Percentiles rank a stretch among this genome's conserved stretches.
Conservation (phyloP, 2,329 filamentous ascomycete genomes). For the Fusarium oxysporum region DNA sequence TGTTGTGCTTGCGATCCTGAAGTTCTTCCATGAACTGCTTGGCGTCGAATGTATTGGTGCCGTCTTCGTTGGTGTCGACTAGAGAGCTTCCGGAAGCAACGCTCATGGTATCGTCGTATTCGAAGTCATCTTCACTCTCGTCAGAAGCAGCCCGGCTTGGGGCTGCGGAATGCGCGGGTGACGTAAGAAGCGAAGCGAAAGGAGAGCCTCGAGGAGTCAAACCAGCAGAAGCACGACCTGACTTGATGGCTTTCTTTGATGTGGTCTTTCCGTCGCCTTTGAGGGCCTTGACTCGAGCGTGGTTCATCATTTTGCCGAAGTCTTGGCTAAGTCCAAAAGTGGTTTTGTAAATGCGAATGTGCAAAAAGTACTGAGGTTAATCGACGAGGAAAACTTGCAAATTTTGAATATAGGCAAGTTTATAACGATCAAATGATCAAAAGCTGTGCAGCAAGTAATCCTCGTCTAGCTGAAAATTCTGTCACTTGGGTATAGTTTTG, state of each 20-base stretch:
- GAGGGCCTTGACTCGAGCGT: constrained; percentile 75
- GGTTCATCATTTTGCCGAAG: constrained; percentile 62
- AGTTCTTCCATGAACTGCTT: constrained; percentile 77
- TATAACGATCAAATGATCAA: constrained; percentile 16
- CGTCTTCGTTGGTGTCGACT: constrained; percentile 72
- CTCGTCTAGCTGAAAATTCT: constrained; percentile 30
- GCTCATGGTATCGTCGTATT: constrained; percentile 58
- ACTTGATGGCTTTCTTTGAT: constrained; percentile 73
- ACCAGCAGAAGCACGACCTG: constrained; percentile 67
- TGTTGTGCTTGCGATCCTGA: constrained; percentile 80
- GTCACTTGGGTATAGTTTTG: constrained; percentile 41
- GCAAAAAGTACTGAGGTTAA: background rate
- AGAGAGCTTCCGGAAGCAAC: constrained; percentile 56
- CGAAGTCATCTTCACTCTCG: constrained; percentile 65
- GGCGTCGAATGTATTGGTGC: constrained; percentile 70
- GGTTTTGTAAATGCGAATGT: background rate
- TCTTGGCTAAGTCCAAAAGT: background rate
- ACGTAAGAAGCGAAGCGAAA: constrained; percentile 66
- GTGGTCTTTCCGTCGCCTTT: constrained; percentile 77
- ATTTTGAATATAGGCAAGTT: constrained; percentile 12
- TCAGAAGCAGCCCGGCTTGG: constrained; percentile 73
- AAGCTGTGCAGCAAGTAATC: constrained; percentile 41
- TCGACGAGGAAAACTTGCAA: constrained; percentile 44
- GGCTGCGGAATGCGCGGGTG: constrained; percentile 68
- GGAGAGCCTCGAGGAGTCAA: constrained; percentile 70